Conservation (phyloP, 2,329 filamentous ascomycete species). For the Phialophora verrucosa region DNA sequence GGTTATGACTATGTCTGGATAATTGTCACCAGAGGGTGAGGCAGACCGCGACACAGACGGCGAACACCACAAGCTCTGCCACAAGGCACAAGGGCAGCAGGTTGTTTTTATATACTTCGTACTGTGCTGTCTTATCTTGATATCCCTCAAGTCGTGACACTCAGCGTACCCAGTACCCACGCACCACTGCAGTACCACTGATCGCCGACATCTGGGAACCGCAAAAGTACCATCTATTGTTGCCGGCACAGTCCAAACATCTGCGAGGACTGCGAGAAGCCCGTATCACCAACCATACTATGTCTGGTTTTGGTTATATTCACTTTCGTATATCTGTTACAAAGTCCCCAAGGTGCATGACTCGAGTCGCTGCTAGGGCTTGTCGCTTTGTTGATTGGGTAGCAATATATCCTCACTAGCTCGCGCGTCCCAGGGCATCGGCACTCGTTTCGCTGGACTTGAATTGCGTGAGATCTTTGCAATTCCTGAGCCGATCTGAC, state of each 20-base stretch:
- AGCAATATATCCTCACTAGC: neutral
- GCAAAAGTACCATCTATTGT: neutral
- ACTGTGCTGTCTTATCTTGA: neutral
- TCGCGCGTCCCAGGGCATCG: neutral
- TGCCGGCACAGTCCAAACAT: neutral
- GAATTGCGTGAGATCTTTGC: slow-evolving; percentile 15
- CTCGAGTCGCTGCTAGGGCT: neutral
- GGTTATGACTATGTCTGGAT: neutral
- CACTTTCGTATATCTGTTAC: slow-evolving; percentile 1
- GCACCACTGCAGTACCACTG: no score
- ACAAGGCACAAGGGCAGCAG: neutral
- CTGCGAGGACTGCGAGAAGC: neutral
- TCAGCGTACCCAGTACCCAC: neutral
- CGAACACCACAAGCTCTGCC: neutral
- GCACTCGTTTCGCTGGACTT: neutral
- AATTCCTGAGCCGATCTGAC: slow-evolving; percentile 4
- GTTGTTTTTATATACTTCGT: neutral
- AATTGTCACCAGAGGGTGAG: neutral
- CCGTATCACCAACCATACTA: neutral
- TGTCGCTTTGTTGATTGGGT: neutral
- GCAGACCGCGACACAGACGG: neutral
- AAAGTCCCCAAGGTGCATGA: slow-evolving; percentile 1
- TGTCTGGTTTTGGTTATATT: neutral
- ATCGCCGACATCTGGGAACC: no score
- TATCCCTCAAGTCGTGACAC: neutral